Conservation (phyloP, 2,329 filamentous ascomycete genomes). For the Paramyrothecium sp. region DNA sequence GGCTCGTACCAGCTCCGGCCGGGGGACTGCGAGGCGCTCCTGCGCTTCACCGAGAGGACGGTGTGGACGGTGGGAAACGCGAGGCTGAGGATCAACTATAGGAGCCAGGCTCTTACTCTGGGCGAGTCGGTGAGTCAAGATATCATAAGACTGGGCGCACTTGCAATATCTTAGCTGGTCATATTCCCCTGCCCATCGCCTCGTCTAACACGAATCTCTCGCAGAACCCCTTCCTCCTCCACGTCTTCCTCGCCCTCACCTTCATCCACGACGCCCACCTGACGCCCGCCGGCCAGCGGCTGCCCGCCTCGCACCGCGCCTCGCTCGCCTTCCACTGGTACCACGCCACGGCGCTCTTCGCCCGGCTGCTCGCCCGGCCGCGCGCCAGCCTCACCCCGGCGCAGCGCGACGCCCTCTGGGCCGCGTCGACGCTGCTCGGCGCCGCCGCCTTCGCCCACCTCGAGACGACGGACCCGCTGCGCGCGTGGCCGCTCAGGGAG, state of each 20-base stretch:
- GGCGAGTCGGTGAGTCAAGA: slow-evolving; percentile 33
- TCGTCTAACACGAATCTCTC: slow-evolving; percentile 1
- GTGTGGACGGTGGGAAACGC: slow-evolving; percentile 36
- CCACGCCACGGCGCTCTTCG: slow-evolving; percentile 46
- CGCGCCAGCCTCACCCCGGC: slow-evolving; percentile 22
- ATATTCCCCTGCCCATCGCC: neutral
- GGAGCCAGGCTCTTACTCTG: slow-evolving; percentile 33
- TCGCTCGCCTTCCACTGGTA: slow-evolving; percentile 45
- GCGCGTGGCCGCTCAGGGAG: slow-evolving; percentile 55
- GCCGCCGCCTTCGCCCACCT: slow-evolving; percentile 43
- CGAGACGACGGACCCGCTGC: slow-evolving; percentile 36
- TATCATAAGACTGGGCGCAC: too few relatives aligned
- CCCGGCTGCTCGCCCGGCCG: slow-evolving; percentile 34
- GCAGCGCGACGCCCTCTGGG: slow-evolving; percentile 47
- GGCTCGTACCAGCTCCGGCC: slow-evolving; percentile 28
- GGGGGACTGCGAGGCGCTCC: slow-evolving; percentile 31
- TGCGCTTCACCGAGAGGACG: slow-evolving; percentile 41
- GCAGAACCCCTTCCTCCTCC: slow-evolving; percentile 52
- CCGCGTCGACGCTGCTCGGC: slow-evolving; percentile 44
- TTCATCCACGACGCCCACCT: slow-evolving; percentile 51
- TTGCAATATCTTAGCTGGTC: too few relatives aligned
- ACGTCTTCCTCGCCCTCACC: slow-evolving; percentile 50
- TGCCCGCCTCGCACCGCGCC: slow-evolving; percentile 15
- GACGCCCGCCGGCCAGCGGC: slow-evolving; percentile 9
- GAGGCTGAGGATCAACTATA: slow-evolving; percentile 28